Conservation (phyloP, 768 basidiomycete genomes). For the Leccinellum luteum region DNA sequence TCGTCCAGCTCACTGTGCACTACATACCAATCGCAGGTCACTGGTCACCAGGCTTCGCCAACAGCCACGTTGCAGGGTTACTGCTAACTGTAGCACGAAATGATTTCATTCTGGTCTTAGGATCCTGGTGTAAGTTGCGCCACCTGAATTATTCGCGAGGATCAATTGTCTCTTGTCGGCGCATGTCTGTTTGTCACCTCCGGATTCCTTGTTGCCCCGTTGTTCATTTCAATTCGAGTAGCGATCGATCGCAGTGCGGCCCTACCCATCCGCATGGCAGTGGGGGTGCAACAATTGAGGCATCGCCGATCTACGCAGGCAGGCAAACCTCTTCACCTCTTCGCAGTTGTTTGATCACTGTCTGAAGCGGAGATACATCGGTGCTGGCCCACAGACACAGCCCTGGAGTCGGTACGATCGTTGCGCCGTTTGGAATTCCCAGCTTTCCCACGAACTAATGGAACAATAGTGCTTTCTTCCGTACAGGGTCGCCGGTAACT, state of each 20-base stretch:
- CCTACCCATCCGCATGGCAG: background rate
- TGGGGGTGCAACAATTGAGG: background rate
- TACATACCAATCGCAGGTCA: background rate
- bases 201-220: background rate
- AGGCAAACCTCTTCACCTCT: background rate
- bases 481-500: background rate
- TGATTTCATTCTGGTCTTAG: background rate
- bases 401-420: background rate
- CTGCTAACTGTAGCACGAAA: background rate
- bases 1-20: background rate
- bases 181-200: background rate
- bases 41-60: background rate
- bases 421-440: background rate
- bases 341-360: background rate
- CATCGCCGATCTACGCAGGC: constrained; percentile 1
- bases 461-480: background rate
- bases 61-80: background rate
- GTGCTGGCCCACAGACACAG: background rate
- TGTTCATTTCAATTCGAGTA: background rate
- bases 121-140: background rate
- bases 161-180: background rate
- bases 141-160: background rate
- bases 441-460: background rate
- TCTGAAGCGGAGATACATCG: background rate
- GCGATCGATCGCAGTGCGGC: background rate